Conservation (phyloP, 2,329 filamentous ascomycete genomes). For the Cytospora schulzeri region DNA sequence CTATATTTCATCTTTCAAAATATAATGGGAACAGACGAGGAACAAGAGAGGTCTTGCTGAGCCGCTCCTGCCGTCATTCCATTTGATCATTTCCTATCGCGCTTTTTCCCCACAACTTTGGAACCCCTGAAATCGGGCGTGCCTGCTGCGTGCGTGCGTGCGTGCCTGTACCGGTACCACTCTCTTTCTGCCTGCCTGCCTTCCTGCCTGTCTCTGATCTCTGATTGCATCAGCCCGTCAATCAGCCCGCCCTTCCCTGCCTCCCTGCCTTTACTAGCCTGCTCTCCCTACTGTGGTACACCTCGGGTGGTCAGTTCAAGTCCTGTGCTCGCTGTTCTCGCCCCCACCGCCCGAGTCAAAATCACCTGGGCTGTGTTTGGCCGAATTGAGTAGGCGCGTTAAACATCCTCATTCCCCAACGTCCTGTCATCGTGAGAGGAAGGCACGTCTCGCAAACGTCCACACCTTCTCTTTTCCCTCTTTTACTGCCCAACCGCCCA, state of each 20-base stretch:
- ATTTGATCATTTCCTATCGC: slow-evolving; percentile 15
- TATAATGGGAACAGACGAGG: too few species aligned
- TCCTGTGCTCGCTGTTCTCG: background rate
- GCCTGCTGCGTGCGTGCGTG: slow-evolving; percentile 3
- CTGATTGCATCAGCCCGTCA: slow-evolving; percentile 19
- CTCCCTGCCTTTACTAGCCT: slow-evolving; percentile 14
- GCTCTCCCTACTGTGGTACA: background rate
- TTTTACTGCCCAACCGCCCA: slow-evolving; percentile 17
- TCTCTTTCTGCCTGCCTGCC: background rate
- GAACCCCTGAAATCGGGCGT: slow-evolving; percentile 22
- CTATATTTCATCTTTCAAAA: too few species aligned
- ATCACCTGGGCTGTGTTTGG: slow-evolving; percentile 10
- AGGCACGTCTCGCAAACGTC: slow-evolving; percentile 13
- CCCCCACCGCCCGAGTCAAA: slow-evolving; percentile 3
- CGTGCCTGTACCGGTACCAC: background rate
- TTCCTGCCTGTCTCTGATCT: background rate
- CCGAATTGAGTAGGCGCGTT: slow-evolving; percentile 24
- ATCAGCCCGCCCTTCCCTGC: too few species aligned
- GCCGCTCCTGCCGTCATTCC: slow-evolving; percentile 16
- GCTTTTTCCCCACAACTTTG: slow-evolving; percentile 20
- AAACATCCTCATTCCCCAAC: slow-evolving; percentile 23
- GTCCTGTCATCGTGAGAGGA: slow-evolving; percentile 6
- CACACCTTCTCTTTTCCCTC: slow-evolving; percentile 24
- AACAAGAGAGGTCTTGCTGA: slow-evolving; percentile 4
- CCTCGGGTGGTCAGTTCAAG: background rate